Evolutionary conservation across 2,329 filamentous ascomycete genomes (phyloP), one percentile per base, ranked within the genome.

Genomic region (Ophiostoma piceae): DNA sequence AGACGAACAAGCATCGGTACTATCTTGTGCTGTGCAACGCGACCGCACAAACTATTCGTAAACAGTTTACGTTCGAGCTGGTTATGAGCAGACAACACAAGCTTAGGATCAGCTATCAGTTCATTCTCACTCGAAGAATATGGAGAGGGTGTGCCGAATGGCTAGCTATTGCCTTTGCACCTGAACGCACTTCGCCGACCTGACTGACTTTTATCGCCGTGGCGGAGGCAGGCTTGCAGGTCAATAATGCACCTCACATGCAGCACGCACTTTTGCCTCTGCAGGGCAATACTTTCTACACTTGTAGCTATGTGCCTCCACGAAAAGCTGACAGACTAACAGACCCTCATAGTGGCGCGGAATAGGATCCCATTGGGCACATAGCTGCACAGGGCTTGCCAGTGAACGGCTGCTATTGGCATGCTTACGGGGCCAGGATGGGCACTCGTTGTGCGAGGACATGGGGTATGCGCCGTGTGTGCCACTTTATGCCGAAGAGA

Each of bases 291-390:
- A 43, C 41, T 54, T n/a, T 54, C 32, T 22, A 37, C 35, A 29
- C 60, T 64, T 11, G n/a, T 47, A 47, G 47, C 47, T 22, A 26
- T 60, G 67, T 32, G 29, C 43, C 43, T 47, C 43, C 16, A 47
- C 43, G 43, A 47, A 47, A n/a, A 47, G 16, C 19, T 47, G 4
- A 22, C 37, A 65, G 39, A 41, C 39, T 14, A 41, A 41, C 39
- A 41, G 54, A 65, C 41, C 26, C 57, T 62, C 57, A 32, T 2
- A 19, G 26, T 12, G 35, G 37, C 35, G 64, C 64, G 64, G 64
- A 66, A 66, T 9, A 66, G 35, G 64, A 66, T 37, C 64, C 64
- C 64, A 66, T 66, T 66, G 64, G 64, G 37, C 11, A 9, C 37
- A 41, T n/a, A 26, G 9, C 37, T 37, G 39, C 11, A n/a, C 37